Evolutionary conservation across 495 filamentous ascomycete species (phyloP), one percentile per base, ranked within the genome.

Genomic region (Articulospora tetracladia): DNA sequence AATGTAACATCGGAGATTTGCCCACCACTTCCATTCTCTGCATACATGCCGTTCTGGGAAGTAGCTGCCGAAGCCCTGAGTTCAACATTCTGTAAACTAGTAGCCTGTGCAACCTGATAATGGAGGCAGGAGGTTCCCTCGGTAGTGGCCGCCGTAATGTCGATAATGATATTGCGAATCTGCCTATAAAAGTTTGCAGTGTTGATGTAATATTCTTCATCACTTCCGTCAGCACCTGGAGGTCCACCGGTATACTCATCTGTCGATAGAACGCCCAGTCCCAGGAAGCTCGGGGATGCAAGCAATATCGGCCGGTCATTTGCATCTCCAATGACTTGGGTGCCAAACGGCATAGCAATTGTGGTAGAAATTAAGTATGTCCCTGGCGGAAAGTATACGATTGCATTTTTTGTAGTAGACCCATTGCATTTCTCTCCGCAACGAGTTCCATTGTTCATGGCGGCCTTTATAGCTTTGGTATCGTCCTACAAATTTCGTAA

Each of bases 81-180:
- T 50, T 88, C 80, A 6, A 32, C 6, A 68, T 87, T 88, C 67
- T 89, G 85, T 52, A 87, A 67, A 57, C 80, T 86, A 3, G 88
- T 90, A 3, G 87, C 87, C 60, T 91, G 87, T 36, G 82, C 86
- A 3, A 90, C 86, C 63, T 91, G 87, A 84, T 86, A 90, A 67
- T 91, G 87, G 48, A 91, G 84, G 73, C 83, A 46, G 39, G 78
- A 74, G 68, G 30, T 4, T 6, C 4, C 30, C 30, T 32, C 30
- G 30, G 30, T 13, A 13, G 30, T 32, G 54, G 3, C 76, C 27
- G 68, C 74, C 12, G 79, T 85, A n/a, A 89, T 66, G 61, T 91
- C 87, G 61, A 91, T 84, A 59, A 86, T 80, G 60, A 91, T 78
- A 72, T 91, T 91, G 59, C 88, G 84, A 57, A 91, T 76, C 57